Evolutionary conservation across 1,284 basidiomycete species (phyloP).

Genomic region (Caloboletus firmus): DNA sequence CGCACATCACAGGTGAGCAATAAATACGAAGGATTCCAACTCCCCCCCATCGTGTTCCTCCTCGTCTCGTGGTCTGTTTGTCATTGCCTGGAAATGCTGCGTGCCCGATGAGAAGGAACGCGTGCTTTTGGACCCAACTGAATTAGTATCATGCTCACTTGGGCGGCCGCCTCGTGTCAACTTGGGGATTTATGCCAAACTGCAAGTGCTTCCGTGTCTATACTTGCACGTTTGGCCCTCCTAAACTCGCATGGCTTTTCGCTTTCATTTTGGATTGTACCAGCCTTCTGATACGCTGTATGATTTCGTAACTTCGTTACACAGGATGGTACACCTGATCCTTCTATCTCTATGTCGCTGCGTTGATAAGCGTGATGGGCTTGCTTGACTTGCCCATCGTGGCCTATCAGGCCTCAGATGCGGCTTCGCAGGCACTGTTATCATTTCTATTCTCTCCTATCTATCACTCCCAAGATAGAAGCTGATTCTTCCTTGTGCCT

Average conservation of each 20-base stretch:
- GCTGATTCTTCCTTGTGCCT: constrained; percentile 15
- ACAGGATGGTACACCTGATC: constrained; percentile 9
- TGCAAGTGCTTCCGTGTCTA: neutral
- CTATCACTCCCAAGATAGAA: constrained; percentile 8
- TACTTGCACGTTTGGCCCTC: constrained; percentile 4
- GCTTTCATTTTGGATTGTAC: constrained; percentile 8
- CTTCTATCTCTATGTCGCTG: constrained; percentile 13
- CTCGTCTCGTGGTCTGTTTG: constrained; percentile 1
- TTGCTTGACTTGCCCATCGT: constrained; percentile 14
- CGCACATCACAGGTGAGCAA: constrained; percentile 72
- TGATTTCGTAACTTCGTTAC: constrained; percentile 11
- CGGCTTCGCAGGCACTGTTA: constrained; percentile 7
- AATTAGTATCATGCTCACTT: constrained; percentile 11
- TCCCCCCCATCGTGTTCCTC: neutral
- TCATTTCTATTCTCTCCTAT: constrained; percentile 3
- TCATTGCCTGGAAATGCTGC: constrained; percentile 1
- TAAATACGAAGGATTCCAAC: constrained; percentile 2
- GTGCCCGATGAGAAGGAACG: constrained; percentile 12
- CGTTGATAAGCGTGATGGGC: constrained; percentile 11
- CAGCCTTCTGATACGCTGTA: constrained; percentile 9
- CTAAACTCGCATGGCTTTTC: constrained; percentile 10
- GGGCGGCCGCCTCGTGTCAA: constrained; percentile 24
- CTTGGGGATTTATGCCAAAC: neutral
- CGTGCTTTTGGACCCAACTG: constrained; percentile 3
- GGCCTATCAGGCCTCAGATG: constrained; percentile 5